phyloP scores from a whole-genome alignment of 1,284 basidiomycete species.

The Pseudozyma tsukubaensis region DNA sequence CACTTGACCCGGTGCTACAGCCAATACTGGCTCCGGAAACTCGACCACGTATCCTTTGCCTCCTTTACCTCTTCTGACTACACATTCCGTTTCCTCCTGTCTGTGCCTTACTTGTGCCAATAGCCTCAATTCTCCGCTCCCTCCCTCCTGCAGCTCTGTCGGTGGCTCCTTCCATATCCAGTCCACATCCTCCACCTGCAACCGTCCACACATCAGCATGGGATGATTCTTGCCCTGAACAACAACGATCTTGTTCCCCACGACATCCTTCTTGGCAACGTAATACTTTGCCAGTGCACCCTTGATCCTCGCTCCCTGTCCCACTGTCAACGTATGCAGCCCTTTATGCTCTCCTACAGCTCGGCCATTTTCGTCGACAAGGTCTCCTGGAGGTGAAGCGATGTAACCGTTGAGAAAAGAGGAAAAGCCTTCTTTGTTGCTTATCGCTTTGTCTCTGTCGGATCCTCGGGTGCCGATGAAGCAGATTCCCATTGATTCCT shows the following conservation, averaged over 20 bases:
- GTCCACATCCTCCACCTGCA: constrained; percentile 30
- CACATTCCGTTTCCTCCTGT: constrained; percentile 75
- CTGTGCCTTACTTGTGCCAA: constrained; percentile 80
- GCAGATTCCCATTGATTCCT: constrained; percentile 96
- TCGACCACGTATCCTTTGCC: constrained; percentile 49
- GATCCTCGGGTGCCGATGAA: constrained; percentile 81
- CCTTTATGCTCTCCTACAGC: constrained; percentile 78
- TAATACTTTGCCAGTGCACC: constrained; percentile 78
- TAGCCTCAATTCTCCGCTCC: constrained; percentile 74
- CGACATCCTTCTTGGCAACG: constrained; percentile 79
- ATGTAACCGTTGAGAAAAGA: constrained; percentile 76
- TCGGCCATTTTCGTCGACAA: constrained; percentile 75
- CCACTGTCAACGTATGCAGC: constrained; percentile 89
- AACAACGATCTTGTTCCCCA: constrained; percentile 77
- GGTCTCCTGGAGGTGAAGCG: constrained; percentile 75
- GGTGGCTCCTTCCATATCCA: constrained; percentile 41
- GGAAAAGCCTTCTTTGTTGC: constrained; percentile 34
- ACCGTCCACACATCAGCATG: constrained; percentile 72
- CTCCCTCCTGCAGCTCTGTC: constrained; percentile 70
- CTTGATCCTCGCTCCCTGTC: constrained; percentile 78
- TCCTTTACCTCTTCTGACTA: constrained; percentile 52
- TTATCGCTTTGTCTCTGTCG: constrained; percentile 11
- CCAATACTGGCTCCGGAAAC: constrained; percentile 76
- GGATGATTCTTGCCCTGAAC: constrained; percentile 81
- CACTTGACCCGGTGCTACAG: constrained; percentile 83